These are phyloP conservation scores for Coniochaeta ligniaria DNA, from an alignment of 2,329 filamentous ascomycete genomes.

Conservation along the genomic window DNA sequence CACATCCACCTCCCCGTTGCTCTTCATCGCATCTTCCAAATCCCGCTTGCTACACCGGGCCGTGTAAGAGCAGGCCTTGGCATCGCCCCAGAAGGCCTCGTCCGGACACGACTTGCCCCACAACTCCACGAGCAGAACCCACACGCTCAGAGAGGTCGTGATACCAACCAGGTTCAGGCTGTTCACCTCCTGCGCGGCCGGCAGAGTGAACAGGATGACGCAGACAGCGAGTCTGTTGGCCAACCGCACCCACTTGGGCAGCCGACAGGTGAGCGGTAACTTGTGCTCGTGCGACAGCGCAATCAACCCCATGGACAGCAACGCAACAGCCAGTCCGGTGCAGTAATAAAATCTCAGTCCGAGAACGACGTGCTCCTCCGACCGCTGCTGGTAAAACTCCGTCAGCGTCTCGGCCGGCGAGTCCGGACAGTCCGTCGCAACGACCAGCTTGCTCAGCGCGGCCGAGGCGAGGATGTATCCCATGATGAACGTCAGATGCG, in stretches of 20 bases:
- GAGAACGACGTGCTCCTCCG: conserved; percentile 39
- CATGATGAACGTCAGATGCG: conserved; percentile 58
- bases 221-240: conserved; percentile 41
- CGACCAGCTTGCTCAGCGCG: conserved; percentile 50
- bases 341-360: conserved; percentile 59
- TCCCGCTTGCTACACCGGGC: conserved; percentile 31
- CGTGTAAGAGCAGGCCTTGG: conserved; percentile 23
- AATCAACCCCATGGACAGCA: conserved; percentile 48
- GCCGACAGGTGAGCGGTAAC: conserved; percentile 36
- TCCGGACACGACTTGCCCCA: conserved; percentile 39
- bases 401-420: conserved; percentile 41
- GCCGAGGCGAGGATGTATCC: conserved; percentile 52
- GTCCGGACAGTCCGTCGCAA: conserved; percentile 45
- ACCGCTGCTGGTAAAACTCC: conserved; percentile 39
- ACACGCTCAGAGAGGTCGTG: conserved; percentile 34
- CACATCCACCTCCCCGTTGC: conserved; percentile 16
- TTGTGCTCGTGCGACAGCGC: conserved; percentile 50
- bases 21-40: conserved; percentile 21
- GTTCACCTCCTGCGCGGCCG: conserved; percentile 37
- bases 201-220: conserved; percentile 43
- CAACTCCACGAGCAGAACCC: conserved; percentile 40
- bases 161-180: conserved; percentile 37
- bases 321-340: conserved; percentile 48
- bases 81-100: conserved; percentile 34
- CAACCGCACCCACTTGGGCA: conserved; percentile 43